These are phyloP conservation scores for Wickerhamomyces kurtzmanii DNA, from an alignment of 805 yeast species.

Conservation along the genomic window DNA sequence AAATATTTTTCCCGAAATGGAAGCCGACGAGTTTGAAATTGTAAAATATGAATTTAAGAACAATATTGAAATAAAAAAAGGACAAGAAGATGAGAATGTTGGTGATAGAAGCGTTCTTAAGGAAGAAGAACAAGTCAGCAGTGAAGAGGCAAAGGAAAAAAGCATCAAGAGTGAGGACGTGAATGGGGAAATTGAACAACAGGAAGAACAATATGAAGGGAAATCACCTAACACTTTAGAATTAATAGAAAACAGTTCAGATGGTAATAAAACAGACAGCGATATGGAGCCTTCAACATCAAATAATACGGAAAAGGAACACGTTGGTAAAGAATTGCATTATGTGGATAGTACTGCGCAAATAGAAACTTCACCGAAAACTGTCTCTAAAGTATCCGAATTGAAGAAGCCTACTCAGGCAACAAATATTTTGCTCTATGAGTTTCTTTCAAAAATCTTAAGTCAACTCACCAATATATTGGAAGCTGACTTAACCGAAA, in stretches of 20 bases:
- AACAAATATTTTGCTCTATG: conserved; percentile 21
- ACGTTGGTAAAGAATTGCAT: too few relatives aligned
- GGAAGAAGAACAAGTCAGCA: conserved; percentile 14
- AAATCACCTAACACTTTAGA: too few relatives aligned
- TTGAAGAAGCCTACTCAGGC: conserved; percentile 1
- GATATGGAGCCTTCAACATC: too few relatives aligned
- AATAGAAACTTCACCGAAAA: neutral
- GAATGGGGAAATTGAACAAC: conserved; percentile 10
- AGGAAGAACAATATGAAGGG: conserved; percentile 1
- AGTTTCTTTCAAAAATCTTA: conserved; percentile 25
- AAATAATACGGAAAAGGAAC: too few relatives aligned
- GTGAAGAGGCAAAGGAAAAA: conserved; percentile 10
- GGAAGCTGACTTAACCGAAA: conserved; percentile 19
- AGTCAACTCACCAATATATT: conserved; percentile 20
- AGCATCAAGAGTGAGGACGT: conserved; percentile 17
- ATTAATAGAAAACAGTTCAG: too few relatives aligned
- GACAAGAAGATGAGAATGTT: conserved; percentile 1
- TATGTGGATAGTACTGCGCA: too few relatives aligned
- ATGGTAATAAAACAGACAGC: neutral
- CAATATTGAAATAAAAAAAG: conserved; percentile 8
- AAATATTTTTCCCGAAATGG: conserved; percentile 44
- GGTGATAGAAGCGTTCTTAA: conserved; percentile 3
- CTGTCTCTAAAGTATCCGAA: neutral
- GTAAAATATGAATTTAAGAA: too few relatives aligned
- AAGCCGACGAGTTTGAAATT: conserved; percentile 13